Evolutionary conservation across 2,329 filamentous ascomycete genomes (phyloP).

Genomic region (Trichoderma koningiopsis): DNA sequence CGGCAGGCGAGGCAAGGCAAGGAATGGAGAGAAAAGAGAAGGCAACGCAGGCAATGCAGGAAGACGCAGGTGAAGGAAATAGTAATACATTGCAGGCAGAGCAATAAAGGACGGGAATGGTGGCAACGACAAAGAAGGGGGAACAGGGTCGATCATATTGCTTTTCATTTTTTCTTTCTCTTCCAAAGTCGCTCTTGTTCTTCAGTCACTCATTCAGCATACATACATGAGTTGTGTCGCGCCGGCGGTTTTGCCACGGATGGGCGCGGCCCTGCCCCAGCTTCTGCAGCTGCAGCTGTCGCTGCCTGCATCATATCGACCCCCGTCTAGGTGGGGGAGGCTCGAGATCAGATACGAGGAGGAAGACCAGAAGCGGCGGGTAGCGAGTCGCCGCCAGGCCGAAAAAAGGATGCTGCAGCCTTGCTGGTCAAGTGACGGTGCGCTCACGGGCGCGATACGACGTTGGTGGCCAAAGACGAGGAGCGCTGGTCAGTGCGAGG

Average conservation of each 20-base stretch:
- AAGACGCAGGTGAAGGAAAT: not conserved
- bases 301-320: constrained; percentile 22
- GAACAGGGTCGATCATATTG: not conserved
- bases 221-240: constrained; percentile 23
- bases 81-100: not conserved
- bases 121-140: not conserved
- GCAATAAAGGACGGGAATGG: not conserved
- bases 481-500: not conserved
- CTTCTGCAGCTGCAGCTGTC: constrained; percentile 10
- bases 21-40: not conserved
- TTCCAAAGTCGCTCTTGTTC: not conserved
- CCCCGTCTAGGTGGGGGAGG: constrained; percentile 21
- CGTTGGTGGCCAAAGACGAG: constrained; percentile 11
- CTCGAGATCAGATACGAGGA: constrained; percentile 25
- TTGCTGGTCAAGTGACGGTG: constrained; percentile 25
- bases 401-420: constrained; percentile 24
- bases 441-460: constrained; percentile 21
- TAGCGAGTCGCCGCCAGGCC: constrained; percentile 23
- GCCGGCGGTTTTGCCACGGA: constrained; percentile 21
- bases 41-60: not conserved
- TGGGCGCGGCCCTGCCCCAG: constrained; percentile 20
- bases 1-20: not conserved
- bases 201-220: not conserved
- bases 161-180: not conserved
- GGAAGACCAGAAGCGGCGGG: constrained; percentile 12